Percentiles rank a stretch among this genome's conserved stretches.
phyloP scores from a whole-genome alignment of 495 filamentous ascomycete genomes.

The Sordaria brevicollis region DNA sequence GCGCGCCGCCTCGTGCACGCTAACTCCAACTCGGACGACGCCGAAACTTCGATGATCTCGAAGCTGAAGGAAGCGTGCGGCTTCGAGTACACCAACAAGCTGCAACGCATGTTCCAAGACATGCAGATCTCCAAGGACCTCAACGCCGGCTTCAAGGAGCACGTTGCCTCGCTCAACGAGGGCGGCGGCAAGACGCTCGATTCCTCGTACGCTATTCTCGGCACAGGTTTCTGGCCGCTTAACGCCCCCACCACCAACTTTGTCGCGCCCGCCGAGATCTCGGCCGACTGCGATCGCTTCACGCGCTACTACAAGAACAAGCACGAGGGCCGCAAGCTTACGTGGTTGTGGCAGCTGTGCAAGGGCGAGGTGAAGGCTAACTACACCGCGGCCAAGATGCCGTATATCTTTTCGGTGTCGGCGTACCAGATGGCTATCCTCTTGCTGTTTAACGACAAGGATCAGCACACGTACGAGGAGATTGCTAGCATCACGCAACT shows the following conservation, averaged over 20 bases:
- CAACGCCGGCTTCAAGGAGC: slow-evolving; percentile 67
- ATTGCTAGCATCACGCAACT: slow-evolving; percentile 73
- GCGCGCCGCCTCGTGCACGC: slow-evolving; percentile 90
- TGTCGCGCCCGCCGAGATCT: slow-evolving; percentile 72
- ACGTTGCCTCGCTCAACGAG: slow-evolving; percentile 38
- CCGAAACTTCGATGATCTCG: slow-evolving; percentile 98
- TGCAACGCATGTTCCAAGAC: slow-evolving; percentile 99
- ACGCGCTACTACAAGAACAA: slow-evolving; percentile 87
- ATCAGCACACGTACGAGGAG: slow-evolving; percentile 77
- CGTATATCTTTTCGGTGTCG: slow-evolving; percentile 95
- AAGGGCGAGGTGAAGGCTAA: slow-evolving; percentile 94
- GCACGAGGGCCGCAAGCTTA: slow-evolving; percentile 90
- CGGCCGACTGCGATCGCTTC: slow-evolving; percentile 81
- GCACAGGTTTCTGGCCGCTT: slow-evolving; percentile 96
- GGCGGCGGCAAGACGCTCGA: slow-evolving; percentile 40
- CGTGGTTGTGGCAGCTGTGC: slow-evolving; percentile 96
- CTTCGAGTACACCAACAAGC: slow-evolving; percentile 98
- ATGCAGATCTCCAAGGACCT: slow-evolving; percentile 98
- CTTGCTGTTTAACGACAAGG: slow-evolving; percentile 88
- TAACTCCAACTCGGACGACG: slow-evolving; percentile 91
- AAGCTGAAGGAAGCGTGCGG: slow-evolving; percentile 98
- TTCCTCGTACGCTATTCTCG: slow-evolving; percentile 75
- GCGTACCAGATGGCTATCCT: slow-evolving; percentile 96
- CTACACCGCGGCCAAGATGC: slow-evolving; percentile 82
- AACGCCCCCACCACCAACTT: slow-evolving; percentile 76